Percentiles rank a stretch among this genome's conserved stretches.
Evolutionary conservation across 257 asterid genomes (phyloP).

Genomic region (Solanum sitiens): DNA sequence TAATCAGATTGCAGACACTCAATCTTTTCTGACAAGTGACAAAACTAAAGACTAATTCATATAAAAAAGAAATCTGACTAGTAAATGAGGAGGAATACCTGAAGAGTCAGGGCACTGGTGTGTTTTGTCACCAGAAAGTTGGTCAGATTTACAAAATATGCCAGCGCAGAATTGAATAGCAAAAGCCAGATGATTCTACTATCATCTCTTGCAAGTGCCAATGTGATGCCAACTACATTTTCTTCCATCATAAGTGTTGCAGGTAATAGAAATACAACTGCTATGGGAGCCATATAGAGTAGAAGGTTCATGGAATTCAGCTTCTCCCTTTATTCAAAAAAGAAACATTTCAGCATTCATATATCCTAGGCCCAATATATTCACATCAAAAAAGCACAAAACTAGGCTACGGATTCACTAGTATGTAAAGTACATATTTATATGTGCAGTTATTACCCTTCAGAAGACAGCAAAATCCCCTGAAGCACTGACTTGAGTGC

Average conservation of each 20-base stretch:
- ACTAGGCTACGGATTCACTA: background rate
- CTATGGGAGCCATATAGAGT: conserved; percentile 60
- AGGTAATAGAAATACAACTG: conserved; percentile 50
- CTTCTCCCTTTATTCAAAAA: conserved; percentile 34
- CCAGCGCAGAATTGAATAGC: conserved; percentile 56
- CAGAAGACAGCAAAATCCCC: conserved; percentile 58
- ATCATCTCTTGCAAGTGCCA: conserved; percentile 50
- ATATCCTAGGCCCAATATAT: background rate
- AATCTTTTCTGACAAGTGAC: background rate
- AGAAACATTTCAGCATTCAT: conserved; percentile 10
- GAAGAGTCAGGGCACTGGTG: conserved; percentile 62
- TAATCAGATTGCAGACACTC: background rate
- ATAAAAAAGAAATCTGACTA: background rate
- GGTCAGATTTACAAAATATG: conserved; percentile 58
- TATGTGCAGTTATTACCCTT: conserved; percentile 25
- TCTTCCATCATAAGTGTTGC: conserved; percentile 50
- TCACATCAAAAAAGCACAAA: background rate
- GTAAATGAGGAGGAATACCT: conserved; percentile 25
- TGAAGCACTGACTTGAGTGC: conserved; percentile 59
- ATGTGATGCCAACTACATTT: conserved; percentile 50
- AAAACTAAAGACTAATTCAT: background rate
- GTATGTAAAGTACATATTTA: background rate
- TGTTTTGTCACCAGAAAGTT: conserved; percentile 63
- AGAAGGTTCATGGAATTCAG: conserved; percentile 58
- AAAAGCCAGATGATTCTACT: conserved; percentile 44